Evolutionary conservation across 2,329 filamentous ascomycete species (phyloP).

Genomic region (Diaporthe capsici): DNA sequence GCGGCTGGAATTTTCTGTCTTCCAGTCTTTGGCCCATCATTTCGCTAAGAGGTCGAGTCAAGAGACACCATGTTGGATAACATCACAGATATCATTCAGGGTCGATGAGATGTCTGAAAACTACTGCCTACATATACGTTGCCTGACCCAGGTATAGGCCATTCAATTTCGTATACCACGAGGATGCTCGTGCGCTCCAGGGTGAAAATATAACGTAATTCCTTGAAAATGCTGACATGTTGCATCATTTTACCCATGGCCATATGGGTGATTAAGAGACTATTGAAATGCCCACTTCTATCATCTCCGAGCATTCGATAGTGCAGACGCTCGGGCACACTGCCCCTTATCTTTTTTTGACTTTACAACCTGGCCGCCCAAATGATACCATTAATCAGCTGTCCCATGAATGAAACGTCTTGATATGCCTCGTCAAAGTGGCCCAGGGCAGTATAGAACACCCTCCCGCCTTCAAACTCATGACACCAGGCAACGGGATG

Average conservation of each 20-base stretch:
- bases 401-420: constrained; percentile 49
- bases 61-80: not conserved
- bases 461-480: constrained; percentile 55
- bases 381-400: constrained; percentile 46
- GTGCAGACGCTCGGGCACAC: no score
- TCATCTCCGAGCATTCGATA: not conserved
- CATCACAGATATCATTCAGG: not conserved
- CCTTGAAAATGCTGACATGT: not conserved
- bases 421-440: constrained; percentile 58
- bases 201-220: no score
- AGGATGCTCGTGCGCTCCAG: no score
- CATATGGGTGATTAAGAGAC: no score
- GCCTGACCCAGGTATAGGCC: not conserved
- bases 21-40: no score
- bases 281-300: no score
- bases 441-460: constrained; percentile 58
- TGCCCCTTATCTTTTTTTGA: not conserved
- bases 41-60: not conserved
- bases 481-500: constrained; percentile 58
- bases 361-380: constrained; percentile 45
- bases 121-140: no score
- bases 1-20: not conserved
- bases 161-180: no score
- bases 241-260: not conserved
- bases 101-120: not conserved